phyloP scores from a whole-genome alignment of 1,284 basidiomycete species.

The Cutaneotrichosporon mucoides region DNA sequence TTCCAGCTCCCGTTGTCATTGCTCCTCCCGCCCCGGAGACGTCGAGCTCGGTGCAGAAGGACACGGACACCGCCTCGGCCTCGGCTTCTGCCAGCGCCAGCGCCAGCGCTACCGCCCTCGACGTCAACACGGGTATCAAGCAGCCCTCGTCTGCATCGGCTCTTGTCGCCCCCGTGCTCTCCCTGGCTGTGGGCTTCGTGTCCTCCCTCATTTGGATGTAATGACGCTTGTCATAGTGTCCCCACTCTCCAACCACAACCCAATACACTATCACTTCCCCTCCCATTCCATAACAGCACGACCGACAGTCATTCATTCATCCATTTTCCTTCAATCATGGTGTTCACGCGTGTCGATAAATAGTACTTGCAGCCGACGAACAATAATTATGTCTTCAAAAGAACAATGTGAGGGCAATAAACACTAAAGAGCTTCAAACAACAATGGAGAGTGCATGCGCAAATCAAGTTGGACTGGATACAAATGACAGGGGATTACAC shows the following conservation, averaged over 20 bases:
- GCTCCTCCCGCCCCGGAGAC: no score
- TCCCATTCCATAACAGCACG: not conserved
- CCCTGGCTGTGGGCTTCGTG: not conserved
- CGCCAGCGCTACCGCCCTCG: not conserved
- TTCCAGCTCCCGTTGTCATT: slow-evolving; percentile 53
- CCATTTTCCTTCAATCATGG: not conserved
- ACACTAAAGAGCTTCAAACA: no score
- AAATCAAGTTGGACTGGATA: not conserved
- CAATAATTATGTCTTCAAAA: slow-evolving; percentile 2
- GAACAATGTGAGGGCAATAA: not conserved
- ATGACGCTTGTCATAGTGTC: no score
- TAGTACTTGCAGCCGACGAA: not conserved
- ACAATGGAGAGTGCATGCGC: not conserved
- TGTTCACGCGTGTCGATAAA: not conserved
- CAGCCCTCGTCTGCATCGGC: not conserved
- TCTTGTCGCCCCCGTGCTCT: not conserved
- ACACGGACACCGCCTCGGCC: no score
- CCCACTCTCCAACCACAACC: not conserved
- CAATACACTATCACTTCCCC: no score
- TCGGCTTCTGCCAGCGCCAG: not conserved
- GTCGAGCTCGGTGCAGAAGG: no score
- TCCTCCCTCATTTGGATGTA: slow-evolving; percentile 12
- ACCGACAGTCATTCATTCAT: slow-evolving; percentile 1
- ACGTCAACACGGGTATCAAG: not conserved
- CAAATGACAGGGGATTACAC: not conserved